These are phyloP conservation scores for Solanum sejunctum DNA, from an alignment of 257 asterid genomes.

Conservation along the genomic window DNA sequence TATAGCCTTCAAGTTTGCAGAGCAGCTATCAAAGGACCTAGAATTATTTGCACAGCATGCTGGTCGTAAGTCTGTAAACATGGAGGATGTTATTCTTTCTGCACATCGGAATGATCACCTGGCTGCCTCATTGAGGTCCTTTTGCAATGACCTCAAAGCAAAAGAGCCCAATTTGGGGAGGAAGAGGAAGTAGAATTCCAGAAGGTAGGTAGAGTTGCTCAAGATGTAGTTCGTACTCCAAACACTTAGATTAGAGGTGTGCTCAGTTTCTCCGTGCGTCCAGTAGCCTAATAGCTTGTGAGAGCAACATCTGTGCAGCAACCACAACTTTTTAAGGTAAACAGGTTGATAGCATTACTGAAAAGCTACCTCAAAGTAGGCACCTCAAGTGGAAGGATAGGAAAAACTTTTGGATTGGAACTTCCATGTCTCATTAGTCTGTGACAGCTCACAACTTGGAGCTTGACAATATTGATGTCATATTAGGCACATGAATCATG, in stretches of 20 bases:
- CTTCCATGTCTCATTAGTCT: not conserved
- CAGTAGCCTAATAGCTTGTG: not conserved
- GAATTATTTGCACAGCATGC: slow-evolving; percentile 82
- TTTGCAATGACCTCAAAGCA: slow-evolving; percentile 54
- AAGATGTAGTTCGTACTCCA: slow-evolving; percentile 28
- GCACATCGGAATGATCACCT: slow-evolving; percentile 86
- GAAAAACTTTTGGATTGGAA: not conserved
- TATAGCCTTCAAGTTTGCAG: slow-evolving; percentile 86
- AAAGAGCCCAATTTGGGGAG: slow-evolving; percentile 62
- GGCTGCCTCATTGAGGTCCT: slow-evolving; percentile 57
- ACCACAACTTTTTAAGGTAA: not conserved
- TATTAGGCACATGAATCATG: not conserved
- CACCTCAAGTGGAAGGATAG: not conserved
- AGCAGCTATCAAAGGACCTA: slow-evolving; percentile 86
- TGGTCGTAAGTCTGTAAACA: slow-evolving; percentile 79
- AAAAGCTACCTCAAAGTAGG: not conserved
- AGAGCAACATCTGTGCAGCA: not conserved
- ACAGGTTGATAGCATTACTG: not conserved
- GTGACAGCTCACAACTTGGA: not conserved
- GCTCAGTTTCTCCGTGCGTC: not conserved
- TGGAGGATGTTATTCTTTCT: slow-evolving; percentile 90
- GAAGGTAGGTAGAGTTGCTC: slow-evolving; percentile 30
- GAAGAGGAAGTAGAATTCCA: slow-evolving; percentile 55
- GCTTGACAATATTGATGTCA: not conserved
- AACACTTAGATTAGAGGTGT: slow-evolving; percentile 16